Evolutionary conservation across 306 rosid genomes (phyloP), one percentile per base, ranked within the genome.

Genomic region (Gleditsia sinensis): DNA sequence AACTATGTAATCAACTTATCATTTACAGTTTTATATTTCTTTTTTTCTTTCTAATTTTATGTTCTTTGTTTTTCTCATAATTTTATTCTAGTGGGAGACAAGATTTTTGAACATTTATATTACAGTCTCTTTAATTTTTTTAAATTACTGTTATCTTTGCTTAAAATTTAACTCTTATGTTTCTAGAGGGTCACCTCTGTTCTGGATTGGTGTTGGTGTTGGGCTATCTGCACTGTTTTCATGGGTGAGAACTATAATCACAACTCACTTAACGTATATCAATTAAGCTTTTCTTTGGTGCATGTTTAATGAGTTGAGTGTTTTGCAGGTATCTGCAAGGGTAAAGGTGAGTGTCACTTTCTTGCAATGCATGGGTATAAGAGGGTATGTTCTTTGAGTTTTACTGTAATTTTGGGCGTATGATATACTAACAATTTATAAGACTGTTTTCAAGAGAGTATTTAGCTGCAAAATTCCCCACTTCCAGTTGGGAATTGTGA

Each of bases 201-300:
- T 95, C 75, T 92, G 99, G 99, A 86, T 95, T 49, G 94, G 96
- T 2, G 92, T 92, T 71, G 99, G 99, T 63, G 99, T 95, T 83
- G 99, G 92, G 72, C 83, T 95, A 51, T 92, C 99, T 43, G 98
- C 94, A 42, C 73, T 95, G 7, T 95, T 92, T 83, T 85, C 99
- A 74, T 70, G 86, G 92, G 99, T 95, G 87, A 88, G 97, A 83
- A 81, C 66, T 36, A 9, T 24, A 69, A 40, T 66, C 33, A 19
- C 60, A 57, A 43, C 23, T 79, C 23, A 28, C 32, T 76, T 48
- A 69, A 33, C 23, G 54, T 51, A 43, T 51, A 59, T 57, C 53
- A 9, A 17, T 71, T 19, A 30, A 20, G 17, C 43, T 67, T 73
- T 64, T 63, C 46, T 73, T 25, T 81, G 4, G 70, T 58, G 68